Conservation (phyloP, 106 monocot genomes). For the Dendrobium chrysotoxum region DNA sequence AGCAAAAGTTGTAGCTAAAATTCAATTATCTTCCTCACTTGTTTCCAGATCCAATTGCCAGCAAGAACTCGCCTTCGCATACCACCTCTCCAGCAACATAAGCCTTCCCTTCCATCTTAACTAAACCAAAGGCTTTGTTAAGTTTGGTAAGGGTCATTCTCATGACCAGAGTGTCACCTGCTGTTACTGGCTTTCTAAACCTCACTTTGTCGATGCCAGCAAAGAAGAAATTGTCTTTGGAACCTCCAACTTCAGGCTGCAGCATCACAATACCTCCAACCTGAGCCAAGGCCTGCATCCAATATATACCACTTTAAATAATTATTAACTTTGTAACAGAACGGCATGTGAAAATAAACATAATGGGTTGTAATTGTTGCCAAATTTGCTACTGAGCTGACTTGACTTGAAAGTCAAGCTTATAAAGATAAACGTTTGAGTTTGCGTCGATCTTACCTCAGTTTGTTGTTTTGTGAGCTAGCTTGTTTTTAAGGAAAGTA, state of each 20-base stretch:
- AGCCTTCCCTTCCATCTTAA: constrained; percentile 94
- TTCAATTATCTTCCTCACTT: background rate
- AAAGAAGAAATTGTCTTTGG: constrained; percentile 88
- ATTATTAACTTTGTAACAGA: too few relatives aligned
- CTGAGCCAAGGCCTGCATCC: constrained; percentile 78
- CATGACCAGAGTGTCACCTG: constrained; percentile 93
- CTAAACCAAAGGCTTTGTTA: constrained; percentile 87
- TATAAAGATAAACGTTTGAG: too few relatives aligned
- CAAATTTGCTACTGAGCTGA: too few relatives aligned
- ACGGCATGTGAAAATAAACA: too few relatives aligned
- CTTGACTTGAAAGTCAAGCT: too few relatives aligned
- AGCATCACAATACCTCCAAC: constrained; percentile 93
- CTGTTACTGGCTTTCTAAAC: constrained; percentile 88
- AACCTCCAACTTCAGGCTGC: constrained; percentile 86
- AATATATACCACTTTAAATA: background rate
- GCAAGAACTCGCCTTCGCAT: constrained; percentile 87
- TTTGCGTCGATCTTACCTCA: too few relatives aligned
- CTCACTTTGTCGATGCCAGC: constrained; percentile 94
- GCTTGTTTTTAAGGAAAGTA: too few relatives aligned
- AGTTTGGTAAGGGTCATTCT: constrained; percentile 79
- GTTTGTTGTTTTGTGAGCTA: too few relatives aligned
- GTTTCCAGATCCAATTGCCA: constrained; percentile 57
- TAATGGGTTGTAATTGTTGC: too few relatives aligned
- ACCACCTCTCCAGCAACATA: constrained; percentile 86
- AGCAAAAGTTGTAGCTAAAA: too few relatives aligned